Conservation (phyloP, 352 stramenopile genomes). For the Phytophthora litchii region DNA sequence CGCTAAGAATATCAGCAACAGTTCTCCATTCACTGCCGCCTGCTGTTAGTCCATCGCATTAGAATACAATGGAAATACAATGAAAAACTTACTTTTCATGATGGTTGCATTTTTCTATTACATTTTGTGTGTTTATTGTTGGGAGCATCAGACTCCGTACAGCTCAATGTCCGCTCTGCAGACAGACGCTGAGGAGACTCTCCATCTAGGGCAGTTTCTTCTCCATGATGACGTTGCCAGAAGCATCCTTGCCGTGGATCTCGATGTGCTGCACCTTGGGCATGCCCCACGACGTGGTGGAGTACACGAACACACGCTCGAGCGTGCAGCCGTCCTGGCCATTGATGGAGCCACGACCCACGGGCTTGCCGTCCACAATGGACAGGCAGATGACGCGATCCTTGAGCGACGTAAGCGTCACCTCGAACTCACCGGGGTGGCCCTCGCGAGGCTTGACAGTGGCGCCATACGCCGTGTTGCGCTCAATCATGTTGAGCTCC, state of each 20-base stretch:
- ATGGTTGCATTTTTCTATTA: slow-evolving; percentile 37
- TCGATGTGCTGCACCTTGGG: slow-evolving; percentile 91
- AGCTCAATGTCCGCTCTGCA: not conserved
- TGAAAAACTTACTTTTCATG: no score
- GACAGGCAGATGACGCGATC: slow-evolving; percentile 79
- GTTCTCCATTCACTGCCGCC: not conserved
- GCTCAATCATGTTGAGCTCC: slow-evolving; percentile 88
- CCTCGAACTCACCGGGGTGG: slow-evolving; percentile 75
- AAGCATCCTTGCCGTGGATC: slow-evolving; percentile 79
- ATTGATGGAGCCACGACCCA: slow-evolving; percentile 77
- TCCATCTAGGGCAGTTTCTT: slow-evolving; percentile 79
- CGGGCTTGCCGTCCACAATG: slow-evolving; percentile 77
- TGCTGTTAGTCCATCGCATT: no score
- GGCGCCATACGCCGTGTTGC: slow-evolving; percentile 83
- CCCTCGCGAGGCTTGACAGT: slow-evolving; percentile 72
- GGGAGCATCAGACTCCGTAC: slow-evolving; percentile 1
- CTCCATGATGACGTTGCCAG: slow-evolving; percentile 75
- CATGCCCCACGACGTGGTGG: slow-evolving; percentile 86
- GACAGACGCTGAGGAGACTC: not conserved
- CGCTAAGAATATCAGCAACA: slow-evolving; percentile 13
- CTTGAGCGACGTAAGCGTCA: slow-evolving; percentile 83
- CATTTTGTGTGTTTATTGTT: slow-evolving; percentile 21
- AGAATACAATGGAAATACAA: no score
- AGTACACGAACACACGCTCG: slow-evolving; percentile 85
- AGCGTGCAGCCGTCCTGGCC: slow-evolving; percentile 70